A percentile compares a stretch with the other conserved stretches of the same genome.
Evolutionary conservation across 1,284 basidiomycete genomes (phyloP).

Genomic region (Moesziomyces sp.): DNA sequence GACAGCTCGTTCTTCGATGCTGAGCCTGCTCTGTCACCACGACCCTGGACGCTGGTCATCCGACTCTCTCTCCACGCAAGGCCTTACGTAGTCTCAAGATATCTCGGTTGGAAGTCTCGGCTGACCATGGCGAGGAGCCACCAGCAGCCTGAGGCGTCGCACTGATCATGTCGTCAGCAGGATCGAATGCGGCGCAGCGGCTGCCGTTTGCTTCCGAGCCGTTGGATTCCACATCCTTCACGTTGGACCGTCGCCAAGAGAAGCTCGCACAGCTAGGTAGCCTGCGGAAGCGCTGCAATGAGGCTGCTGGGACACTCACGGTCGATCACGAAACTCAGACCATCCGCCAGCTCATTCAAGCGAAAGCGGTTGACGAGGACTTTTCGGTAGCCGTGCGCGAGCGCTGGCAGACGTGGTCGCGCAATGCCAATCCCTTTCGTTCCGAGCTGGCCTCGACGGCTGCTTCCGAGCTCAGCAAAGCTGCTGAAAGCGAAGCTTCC

Average conservation of each 20-base stretch:
- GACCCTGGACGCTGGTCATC: too few relatives aligned
- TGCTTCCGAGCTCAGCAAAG: slow-evolving; percentile 12
- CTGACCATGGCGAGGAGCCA: neutral
- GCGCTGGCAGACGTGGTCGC: slow-evolving; percentile 48
- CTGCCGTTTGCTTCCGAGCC: slow-evolving; percentile 27
- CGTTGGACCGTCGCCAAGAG: slow-evolving; percentile 21
- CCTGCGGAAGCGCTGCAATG: slow-evolving; percentile 5
- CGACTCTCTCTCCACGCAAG: neutral
- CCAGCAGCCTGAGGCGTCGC: neutral
- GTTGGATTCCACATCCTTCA: slow-evolving; percentile 4
- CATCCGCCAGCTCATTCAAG: slow-evolving; percentile 14
- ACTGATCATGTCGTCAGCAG: slow-evolving; percentile 9
- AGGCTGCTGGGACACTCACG: slow-evolving; percentile 8
- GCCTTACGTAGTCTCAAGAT: too few relatives aligned
- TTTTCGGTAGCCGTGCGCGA: slow-evolving; percentile 41
- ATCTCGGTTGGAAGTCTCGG: too few relatives aligned
- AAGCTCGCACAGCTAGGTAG: slow-evolving; percentile 10
- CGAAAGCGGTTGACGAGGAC: slow-evolving; percentile 31
- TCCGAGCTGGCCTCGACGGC: slow-evolving; percentile 30
- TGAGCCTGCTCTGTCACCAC: neutral
- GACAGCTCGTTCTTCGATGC: neutral
- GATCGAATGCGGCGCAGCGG: neutral
- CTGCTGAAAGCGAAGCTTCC: neutral
- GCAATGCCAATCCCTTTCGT: slow-evolving; percentile 30
- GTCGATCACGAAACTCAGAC: slow-evolving; percentile 27